Base-by-base conservation (phyloP, 208 protist genomes). In the Naegleria gruberi region DNA sequence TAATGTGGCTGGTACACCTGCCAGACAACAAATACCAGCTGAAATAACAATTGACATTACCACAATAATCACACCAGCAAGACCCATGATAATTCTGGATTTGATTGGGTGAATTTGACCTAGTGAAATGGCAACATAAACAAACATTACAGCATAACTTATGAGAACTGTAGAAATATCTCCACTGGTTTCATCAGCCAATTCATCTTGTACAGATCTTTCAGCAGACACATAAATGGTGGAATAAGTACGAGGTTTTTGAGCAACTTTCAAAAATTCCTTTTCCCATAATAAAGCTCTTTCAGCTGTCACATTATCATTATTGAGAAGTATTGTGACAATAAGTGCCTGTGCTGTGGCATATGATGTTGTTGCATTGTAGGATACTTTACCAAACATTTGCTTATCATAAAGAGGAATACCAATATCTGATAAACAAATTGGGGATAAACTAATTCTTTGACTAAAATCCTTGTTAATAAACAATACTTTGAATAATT, bases 51-150 rank as follows among this genome's bases (percentile, higher is more conserved):
- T 47, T 15, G 89, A 89, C 55, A 93, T 74, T n/a, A 81, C 82
- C 10, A 94, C 93, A 23, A 94, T 92, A 30, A 94, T 23, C n/a
- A 94, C 74, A 34, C 93, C 93, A 55, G 46, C 65, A 34, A 94
- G 15, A 42, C 55, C 91, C 26, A 94, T 57, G 15, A 65, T 0
- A 10, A 92, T 74, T 91, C 89, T 93, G 12, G 82, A 82, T 26
- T 90, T 90, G 7, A 94, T n/a, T 57, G 89, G 82, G 12, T 91
- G 86, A 46, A 93, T 90, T 0, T 89, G 43, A 34, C 94, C 94
- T 1, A 95, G 85, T 34, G 93, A 77, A 26, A 96, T 19, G 3
- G 93, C 90, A 5, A 95, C 91, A 57, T 95, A 95, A 6, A 95
- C 5, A 41, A 95, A 94, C 94, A 95, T 94, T 5, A 91, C 90